Evolutionary conservation across 148 eudicot genomes (phyloP), one percentile per base, ranked within the genome.

Genomic region (Persicaria maculosa): DNA sequence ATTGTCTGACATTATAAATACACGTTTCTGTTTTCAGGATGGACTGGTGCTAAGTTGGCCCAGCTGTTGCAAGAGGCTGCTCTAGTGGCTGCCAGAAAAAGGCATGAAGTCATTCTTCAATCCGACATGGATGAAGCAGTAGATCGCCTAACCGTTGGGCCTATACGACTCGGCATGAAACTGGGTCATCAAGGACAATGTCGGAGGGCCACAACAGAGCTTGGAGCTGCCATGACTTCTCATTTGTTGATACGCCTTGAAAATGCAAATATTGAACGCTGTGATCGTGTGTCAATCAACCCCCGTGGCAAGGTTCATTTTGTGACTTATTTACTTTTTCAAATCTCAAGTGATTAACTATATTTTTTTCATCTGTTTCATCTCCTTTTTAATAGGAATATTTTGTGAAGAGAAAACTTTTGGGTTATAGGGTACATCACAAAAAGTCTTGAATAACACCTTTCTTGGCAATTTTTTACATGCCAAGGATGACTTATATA

Each of bases 31-130:
- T 81, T 47, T 77, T 81, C 82, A 93, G 98, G 98, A 76, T 93
- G 98, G 98, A 79, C 85, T 16, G 98, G 98, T 75, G 97, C 97
- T 77, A 93, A 80, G 79, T 76, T 93, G 85, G 98, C 98, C 74
- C 98, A 91, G 81, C 83, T 93, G 77, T 86, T 93, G 67, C 97
- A 93, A 84, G 98, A 93, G 86, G 88, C 97, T 79, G 97, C 98
- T 82, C 87, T 93, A 76, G 93, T 93, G 74, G 98, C 98, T 47
- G 97, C 91, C 7, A 91, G 98, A 78, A 93, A 86, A 80, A 85
- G 85, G 48, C 98, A 93, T 78, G 77, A 79, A 12, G 83, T 85
- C 53, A 79, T 93, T 81, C 67, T 88, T 74, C 91, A 86, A 67
- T 81, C 88, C 53, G 97, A 93, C 77, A 80, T 93, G 79, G 94